Conservation (phyloP, 1,139 yeast genomes). For the Geotrichum bryndzae region DNA sequence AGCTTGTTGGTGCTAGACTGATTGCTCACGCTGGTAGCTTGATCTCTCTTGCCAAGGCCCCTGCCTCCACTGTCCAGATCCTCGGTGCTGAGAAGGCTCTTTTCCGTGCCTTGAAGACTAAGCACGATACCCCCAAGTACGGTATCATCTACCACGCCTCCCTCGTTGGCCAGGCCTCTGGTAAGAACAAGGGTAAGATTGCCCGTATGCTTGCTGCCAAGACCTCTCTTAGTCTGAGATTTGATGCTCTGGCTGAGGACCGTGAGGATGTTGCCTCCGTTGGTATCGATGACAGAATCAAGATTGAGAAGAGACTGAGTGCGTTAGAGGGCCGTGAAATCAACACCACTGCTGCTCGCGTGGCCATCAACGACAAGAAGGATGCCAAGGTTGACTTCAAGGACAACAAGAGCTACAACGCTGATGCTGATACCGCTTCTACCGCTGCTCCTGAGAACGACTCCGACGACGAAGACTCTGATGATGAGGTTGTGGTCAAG, state of each 20-base stretch:
- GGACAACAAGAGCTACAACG: slow-evolving; percentile 66
- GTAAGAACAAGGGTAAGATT: slow-evolving; percentile 96
- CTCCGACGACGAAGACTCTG: slow-evolving; percentile 25
- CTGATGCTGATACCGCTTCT: slow-evolving; percentile 73
- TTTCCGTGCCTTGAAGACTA: slow-evolving; percentile 96
- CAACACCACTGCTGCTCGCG: slow-evolving; percentile 28
- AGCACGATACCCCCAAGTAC: slow-evolving; percentile 97
- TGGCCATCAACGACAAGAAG: slow-evolving; percentile 32
- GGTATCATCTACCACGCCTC: slow-evolving; percentile 97
- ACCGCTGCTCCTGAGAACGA: slow-evolving; percentile 24
- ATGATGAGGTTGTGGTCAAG: slow-evolving; percentile 20
- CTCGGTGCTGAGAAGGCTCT: slow-evolving; percentile 98
- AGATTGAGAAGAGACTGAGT: slow-evolving; percentile 91
- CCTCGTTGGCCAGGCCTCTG: slow-evolving; percentile 93
- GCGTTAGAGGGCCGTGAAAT: slow-evolving; percentile 84
- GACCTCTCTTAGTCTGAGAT: slow-evolving; percentile 93
- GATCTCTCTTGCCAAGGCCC: slow-evolving; percentile 93
- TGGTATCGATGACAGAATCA: slow-evolving; percentile 86
- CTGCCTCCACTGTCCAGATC: slow-evolving; percentile 97
- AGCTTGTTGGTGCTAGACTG: slow-evolving; percentile 95
- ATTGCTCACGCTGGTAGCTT: slow-evolving; percentile 98
- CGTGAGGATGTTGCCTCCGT: slow-evolving; percentile 84
- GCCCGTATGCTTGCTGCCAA: slow-evolving; percentile 98
- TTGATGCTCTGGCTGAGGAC: slow-evolving; percentile 95
- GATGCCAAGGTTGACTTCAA: slow-evolving; percentile 17